Base-by-base conservation (phyloP, 176 grass and related monocot genomes). In the Ampelocalamus luodianensis region DNA sequence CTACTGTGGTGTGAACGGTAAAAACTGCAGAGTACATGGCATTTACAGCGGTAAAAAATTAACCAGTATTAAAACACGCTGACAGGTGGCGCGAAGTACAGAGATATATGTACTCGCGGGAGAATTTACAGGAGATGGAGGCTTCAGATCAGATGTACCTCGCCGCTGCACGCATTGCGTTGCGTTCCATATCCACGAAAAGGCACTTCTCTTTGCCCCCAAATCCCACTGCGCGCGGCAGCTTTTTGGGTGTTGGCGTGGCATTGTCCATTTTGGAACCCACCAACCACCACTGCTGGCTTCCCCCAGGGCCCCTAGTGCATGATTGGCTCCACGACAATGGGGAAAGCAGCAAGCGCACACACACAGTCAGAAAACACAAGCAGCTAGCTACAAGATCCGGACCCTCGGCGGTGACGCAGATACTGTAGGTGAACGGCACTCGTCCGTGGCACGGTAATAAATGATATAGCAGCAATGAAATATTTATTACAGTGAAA, bases 271-370 rank as follows among this genome's bases (percentile, higher is more conserved):
- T 56, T 67, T 76, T n/a, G 48, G 82, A 76, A 76, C 72, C 45
- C 72, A 76, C 22, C 72, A 76, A 76, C 61, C 72, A 67, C 46
- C 36, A 34, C 10, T 38, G 13, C 8, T 38, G 29, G 58, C 44
- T 83, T 1, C 9, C 40, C 40, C 68, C 55, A 2, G 3, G 53
- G 55, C n/a, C 56, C 38, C 29, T n/a, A 53, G 73, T 45, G 15
- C 26, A 65, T 64, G 17, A 74, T 11, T 37, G 50, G 44, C 65
- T 69, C 81, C 70, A 63, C 1, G 56, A 74, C 56, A 42, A 39
- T 22, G 27, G 70, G 70, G 81, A 64, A 83, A 74, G 59, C 59
- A 83, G 43, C 81, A 74, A 64, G 43, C 55, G 12, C 81, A 51
- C 59, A 62, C 23, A 11, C 22, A 59, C 3, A 26, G 10, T 13